Base-by-base conservation (phyloP, 2,329 filamentous ascomycete species). In the Colletotrichum camelliae region DNA sequence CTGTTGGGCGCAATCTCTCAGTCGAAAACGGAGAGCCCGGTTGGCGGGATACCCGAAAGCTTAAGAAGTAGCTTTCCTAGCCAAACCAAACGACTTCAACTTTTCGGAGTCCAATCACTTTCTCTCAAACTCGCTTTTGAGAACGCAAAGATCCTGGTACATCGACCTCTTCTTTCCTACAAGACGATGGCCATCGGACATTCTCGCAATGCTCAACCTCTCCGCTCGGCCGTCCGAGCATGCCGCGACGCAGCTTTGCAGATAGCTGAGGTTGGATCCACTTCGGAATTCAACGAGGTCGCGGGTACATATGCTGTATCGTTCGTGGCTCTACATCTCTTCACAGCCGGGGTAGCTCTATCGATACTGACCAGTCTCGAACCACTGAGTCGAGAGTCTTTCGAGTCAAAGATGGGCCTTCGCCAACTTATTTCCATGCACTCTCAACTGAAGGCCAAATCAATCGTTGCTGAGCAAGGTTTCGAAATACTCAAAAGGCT, bases 61-160 rank as follows among this genome's bases (percentile, higher is more conserved):
- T 16, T n/a, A 27, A 33, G 43, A 52, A 52, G 43, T 21, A 18
- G 13, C 18, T 16, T 43, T 16, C 57, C 37, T 8, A 35, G 18
- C 10, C 48, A 43, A 10, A 29, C 15, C 12, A 52, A 70, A 13
- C 67, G 35, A 35, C 15, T 15, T 3, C 65, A 80, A 2, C 52
- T 81, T 1, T 85, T 80, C 58, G 78, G 80, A 10, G 76, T 85
- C 0, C 83, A 85, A 64, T 81, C 82, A 0, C 79, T 85, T 4
- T 75, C 81, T 0, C 77, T 85, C 3, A 77, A 80, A 57, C 77
- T 85, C 4, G 82, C 82, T 0, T 85, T 80, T 39, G 79, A 85
- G 18, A 85, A 84, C 43, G 78, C 82, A 0, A 80, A 76, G 8
- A 85, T 85, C 0, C 62, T 85, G 0, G 70, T 82, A 0, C 77